These are phyloP conservation scores for Westerdykella sp. DNA, from an alignment of 2,329 filamentous ascomycete species.

Conservation along the genomic window DNA sequence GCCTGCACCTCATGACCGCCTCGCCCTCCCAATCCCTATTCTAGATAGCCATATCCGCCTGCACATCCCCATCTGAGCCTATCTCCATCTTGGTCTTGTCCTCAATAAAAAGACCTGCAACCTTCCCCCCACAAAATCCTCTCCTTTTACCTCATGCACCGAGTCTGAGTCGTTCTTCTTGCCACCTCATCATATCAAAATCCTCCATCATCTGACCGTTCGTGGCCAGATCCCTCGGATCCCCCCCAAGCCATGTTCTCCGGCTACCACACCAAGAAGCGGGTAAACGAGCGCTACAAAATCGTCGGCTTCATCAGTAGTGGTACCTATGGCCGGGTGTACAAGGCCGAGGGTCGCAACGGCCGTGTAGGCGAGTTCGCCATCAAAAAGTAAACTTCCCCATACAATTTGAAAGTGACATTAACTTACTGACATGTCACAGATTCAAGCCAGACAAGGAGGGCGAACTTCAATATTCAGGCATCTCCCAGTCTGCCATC, in stretches of 20 bases:
- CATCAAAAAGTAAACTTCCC: conserved; percentile 78
- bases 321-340: conserved; percentile 95
- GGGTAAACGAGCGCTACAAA: conserved; percentile 87
- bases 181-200: conserved; percentile 1
- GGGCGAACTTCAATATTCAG: conserved; percentile 93
- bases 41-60: background rate
- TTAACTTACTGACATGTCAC: conserved; percentile 11
- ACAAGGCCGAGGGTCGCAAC: conserved; percentile 80
- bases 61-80: background rate
- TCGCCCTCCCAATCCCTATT: too few species aligned
- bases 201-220: conserved; percentile 6
- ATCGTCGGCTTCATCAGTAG: conserved; percentile 98
- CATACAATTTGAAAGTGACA: background rate
- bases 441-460: conserved; percentile 97
- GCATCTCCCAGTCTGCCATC: conserved; percentile 93
- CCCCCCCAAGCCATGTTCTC: conserved; percentile 37
- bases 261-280: conserved; percentile 65
- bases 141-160: background rate
- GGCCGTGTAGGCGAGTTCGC: conserved; percentile 77
- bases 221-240: conserved; percentile 19
- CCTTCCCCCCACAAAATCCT: background rate
- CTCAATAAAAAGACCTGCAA: background rate
- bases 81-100: background rate
- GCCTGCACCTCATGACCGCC: too few species aligned
- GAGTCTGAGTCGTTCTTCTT: conserved; percentile 3